Conservation (phyloP, 192 early-diverging fungal species). For the Backusella tuberculispora region DNA sequence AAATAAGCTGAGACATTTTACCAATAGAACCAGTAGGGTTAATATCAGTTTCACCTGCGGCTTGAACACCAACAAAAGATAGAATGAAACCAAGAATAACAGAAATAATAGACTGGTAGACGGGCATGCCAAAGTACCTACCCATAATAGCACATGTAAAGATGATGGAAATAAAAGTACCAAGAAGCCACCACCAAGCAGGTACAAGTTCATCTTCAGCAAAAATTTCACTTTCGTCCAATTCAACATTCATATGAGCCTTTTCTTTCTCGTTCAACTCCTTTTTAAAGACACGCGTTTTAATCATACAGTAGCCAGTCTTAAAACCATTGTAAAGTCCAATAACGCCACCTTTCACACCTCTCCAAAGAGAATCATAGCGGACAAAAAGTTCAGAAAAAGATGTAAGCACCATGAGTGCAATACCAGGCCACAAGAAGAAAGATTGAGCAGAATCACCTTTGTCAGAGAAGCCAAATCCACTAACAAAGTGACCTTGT, state of each 20-base stretch:
- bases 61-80: slow-evolving; percentile 66
- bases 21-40: slow-evolving; percentile 67
- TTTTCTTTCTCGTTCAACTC: slow-evolving; percentile 21
- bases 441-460: slow-evolving; percentile 60
- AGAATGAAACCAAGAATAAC: slow-evolving; percentile 67
- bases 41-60: slow-evolving; percentile 69
- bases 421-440: slow-evolving; percentile 75
- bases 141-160: slow-evolving; percentile 61
- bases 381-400: slow-evolving; percentile 62
- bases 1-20: slow-evolving; percentile 68
- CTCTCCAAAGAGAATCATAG: slow-evolving; percentile 48
- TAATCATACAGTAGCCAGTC: slow-evolving; percentile 18
- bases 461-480: slow-evolving; percentile 35
- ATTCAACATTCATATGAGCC: slow-evolving; percentile 9
- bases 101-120: slow-evolving; percentile 61
- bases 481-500: slow-evolving; percentile 39
- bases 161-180: slow-evolving; percentile 54
- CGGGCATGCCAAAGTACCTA: slow-evolving; percentile 56
- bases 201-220: slow-evolving; percentile 55
- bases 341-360: slow-evolving; percentile 42
- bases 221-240: slow-evolving; percentile 47
- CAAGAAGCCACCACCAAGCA: slow-evolving; percentile 55
- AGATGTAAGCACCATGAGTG: slow-evolving; percentile 65
- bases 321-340: slow-evolving; percentile 10
- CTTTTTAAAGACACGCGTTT: slow-evolving; percentile 13